These are phyloP conservation scores for Mortierella sp. DNA, from an alignment of 371 early-diverging fungal species.

Conservation along the genomic window DNA sequence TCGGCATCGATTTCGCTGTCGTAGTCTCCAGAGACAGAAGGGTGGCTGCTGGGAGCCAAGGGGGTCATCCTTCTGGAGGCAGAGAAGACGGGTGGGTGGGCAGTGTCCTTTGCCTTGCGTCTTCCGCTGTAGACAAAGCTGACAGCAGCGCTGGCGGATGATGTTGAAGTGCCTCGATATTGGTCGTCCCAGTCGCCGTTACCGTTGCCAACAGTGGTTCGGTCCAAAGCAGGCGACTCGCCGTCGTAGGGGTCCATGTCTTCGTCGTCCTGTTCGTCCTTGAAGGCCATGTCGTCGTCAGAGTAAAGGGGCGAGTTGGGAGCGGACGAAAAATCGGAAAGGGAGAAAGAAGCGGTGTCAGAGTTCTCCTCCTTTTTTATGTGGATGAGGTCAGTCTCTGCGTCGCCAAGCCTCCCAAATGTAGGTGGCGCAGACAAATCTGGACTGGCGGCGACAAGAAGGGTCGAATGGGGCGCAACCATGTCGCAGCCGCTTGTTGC, in stretches of 20 bases:
- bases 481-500: background rate
- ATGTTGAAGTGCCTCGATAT: background rate
- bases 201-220: constrained; percentile 4
- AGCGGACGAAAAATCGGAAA: background rate
- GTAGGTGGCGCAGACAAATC: background rate
- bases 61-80: background rate
- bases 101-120: background rate
- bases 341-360: background rate
- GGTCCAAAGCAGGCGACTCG: background rate
- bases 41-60: background rate
- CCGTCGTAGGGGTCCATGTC: background rate
- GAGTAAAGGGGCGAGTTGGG: background rate
- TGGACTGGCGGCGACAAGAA: background rate
- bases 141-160: background rate
- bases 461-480: constrained; percentile 5
- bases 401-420: constrained; percentile 3
- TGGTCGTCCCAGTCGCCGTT: background rate
- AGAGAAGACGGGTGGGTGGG: background rate
- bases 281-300: constrained; percentile 13
- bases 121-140: constrained; percentile 3
- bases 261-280: constrained; percentile 6
- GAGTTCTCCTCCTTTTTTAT: background rate
- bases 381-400: background rate
- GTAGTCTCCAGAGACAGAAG: constrained; percentile 12
- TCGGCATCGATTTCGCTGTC: constrained; percentile 3